These are phyloP conservation scores for Rubroboletus pulcherrimus DNA, from an alignment of 768 basidiomycete genomes.

Conservation along the genomic window DNA sequence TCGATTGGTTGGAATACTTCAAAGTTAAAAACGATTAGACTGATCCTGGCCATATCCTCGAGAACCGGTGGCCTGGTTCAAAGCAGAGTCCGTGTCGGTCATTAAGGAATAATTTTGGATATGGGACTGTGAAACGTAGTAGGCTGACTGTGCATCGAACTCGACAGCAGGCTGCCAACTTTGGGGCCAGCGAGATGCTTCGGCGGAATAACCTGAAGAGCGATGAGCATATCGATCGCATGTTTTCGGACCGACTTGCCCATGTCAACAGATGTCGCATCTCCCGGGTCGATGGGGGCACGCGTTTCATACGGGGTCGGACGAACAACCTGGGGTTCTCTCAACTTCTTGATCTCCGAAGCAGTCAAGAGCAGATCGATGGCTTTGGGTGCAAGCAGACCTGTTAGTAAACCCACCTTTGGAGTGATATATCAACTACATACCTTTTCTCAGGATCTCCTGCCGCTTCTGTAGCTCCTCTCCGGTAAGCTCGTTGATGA, in stretches of 20 bases:
- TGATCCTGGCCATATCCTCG: neutral
- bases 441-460: constrained; percentile 23
- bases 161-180: neutral
- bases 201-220: neutral
- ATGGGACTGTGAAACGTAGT: neutral
- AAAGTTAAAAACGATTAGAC: neutral
- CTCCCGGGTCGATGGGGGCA: neutral
- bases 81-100: neutral
- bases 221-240: neutral
- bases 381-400: constrained; percentile 1
- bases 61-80: neutral
- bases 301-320: neutral
- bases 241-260: constrained; percentile 5
- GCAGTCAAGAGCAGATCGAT: constrained; percentile 7
- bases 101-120: neutral
- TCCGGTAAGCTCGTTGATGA: constrained; percentile 18
- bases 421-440: neutral
- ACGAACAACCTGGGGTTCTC: neutral
- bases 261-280: neutral
- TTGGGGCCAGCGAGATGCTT: neutral
- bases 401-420: neutral
- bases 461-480: constrained; percentile 15
- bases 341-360: neutral
- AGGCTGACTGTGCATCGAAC: neutral
- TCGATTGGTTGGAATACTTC: neutral